phyloP scores from a whole-genome alignment of 305 asterid genomes.

The Fraxinus angustifolia region DNA sequence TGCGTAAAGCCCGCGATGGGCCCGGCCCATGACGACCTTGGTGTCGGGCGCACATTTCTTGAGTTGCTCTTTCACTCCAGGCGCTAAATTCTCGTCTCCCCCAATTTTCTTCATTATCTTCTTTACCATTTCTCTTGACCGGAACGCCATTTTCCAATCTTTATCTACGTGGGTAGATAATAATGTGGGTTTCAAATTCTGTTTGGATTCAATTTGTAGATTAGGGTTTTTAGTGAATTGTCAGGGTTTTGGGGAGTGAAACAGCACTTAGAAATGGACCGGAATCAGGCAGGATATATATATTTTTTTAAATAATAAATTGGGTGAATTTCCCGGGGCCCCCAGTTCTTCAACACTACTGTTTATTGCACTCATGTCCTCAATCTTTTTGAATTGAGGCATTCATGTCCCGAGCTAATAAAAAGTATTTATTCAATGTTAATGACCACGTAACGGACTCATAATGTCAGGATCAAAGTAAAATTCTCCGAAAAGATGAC shows the following conservation, averaged over 20 bases:
- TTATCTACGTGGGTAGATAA: background rate
- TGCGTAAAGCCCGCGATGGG: conserved; percentile 87
- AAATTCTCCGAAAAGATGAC: background rate
- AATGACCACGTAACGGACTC: background rate
- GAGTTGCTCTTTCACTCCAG: conserved; percentile 59
- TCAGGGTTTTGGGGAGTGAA: background rate
- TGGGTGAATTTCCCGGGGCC: no score
- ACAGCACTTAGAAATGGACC: background rate
- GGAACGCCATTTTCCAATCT: conserved; percentile 57
- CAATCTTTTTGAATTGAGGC: background rate
- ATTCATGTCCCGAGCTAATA: background rate
- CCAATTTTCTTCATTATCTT: conserved; percentile 73
- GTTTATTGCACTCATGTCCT: background rate
- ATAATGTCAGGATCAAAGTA: background rate
- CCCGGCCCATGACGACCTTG: conserved; percentile 86
- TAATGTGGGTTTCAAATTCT: background rate
- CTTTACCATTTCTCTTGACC: conserved; percentile 85
- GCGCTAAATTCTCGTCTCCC: conserved; percentile 72
- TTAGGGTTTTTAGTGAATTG: background rate
- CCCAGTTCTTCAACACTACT: no score
- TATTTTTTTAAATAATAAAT: no score
- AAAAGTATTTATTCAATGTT: background rate
- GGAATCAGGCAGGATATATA: background rate
- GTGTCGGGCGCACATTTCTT: conserved; percentile 58
- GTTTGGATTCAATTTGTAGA: background rate